Percentiles rank a stretch among this genome's conserved stretches.
These are phyloP conservation scores for Arthrobotrys entomopaga DNA, from an alignment of 2,329 filamentous ascomycete genomes.

Conservation along the genomic window DNA sequence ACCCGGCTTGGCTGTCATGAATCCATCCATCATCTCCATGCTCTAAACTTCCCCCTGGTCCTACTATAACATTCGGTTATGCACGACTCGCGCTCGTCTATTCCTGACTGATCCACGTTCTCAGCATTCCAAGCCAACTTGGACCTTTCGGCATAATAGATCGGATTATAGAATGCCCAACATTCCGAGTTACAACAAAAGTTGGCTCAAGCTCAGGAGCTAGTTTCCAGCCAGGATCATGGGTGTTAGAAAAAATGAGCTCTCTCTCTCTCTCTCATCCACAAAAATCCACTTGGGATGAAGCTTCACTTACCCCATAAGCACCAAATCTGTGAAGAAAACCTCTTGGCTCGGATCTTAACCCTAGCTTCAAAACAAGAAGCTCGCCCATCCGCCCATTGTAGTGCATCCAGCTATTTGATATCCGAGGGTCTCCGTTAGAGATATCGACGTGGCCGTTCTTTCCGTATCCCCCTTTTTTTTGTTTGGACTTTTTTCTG, in stretches of 20 bases:
- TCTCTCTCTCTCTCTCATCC: too few relatives aligned
- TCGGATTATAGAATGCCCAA: conserved; percentile 43
- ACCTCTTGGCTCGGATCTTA: too few relatives aligned
- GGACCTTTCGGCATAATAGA: conserved; percentile 39
- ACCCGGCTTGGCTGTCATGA: too few relatives aligned
- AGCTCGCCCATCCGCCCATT: too few relatives aligned
- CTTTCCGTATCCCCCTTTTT: background rate
- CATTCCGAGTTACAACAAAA: background rate
- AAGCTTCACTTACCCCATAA: too few relatives aligned
- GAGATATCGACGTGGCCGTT: conserved; percentile 23
- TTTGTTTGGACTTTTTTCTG: conserved; percentile 31
- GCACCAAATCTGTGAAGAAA: too few relatives aligned
- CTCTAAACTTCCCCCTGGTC: conserved; percentile 14
- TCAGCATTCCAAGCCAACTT: background rate
- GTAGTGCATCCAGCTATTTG: background rate
- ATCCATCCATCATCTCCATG: too few relatives aligned
- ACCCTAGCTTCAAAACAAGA: too few relatives aligned
- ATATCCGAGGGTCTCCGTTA: conserved; percentile 22
- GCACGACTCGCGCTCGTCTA: conserved; percentile 44
- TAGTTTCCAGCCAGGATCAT: conserved; percentile 19
- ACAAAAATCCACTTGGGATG: too few relatives aligned
- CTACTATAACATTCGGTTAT: conserved; percentile 40
- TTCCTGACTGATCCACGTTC: conserved; percentile 33
- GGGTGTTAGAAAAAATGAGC: conserved; percentile 18
- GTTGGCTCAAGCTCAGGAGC: background rate